Conservation (phyloP, 805 yeast genomes). For the Nakazawaea populi region DNA sequence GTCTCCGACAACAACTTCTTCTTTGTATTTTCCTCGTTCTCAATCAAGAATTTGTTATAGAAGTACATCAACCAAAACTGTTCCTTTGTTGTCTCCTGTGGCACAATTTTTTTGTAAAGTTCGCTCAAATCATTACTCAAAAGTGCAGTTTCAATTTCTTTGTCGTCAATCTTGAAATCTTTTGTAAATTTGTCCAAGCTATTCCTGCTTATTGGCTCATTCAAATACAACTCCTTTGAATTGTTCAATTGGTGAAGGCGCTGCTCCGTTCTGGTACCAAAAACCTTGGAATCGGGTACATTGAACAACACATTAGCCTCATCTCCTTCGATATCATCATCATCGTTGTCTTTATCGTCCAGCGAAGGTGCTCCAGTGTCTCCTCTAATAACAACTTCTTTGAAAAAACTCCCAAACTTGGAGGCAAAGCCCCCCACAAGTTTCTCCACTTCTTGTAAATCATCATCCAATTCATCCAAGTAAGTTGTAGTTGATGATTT, state of each 20-base stretch:
- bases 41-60: conserved; percentile 43
- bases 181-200: conserved; percentile 28
- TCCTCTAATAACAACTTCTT: conserved; percentile 28
- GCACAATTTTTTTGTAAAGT: conserved; percentile 62
- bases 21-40: conserved; percentile 59
- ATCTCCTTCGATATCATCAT: conserved; percentile 12
- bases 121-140: conserved; percentile 45
- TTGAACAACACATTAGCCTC: conserved; percentile 36
- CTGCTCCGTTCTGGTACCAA: conserved; percentile 55
- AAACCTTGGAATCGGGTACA: conserved; percentile 33
- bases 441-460: conserved; percentile 68
- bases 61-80: conserved; percentile 76
- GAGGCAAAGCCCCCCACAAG: conserved; percentile 56
- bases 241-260: conserved; percentile 52
- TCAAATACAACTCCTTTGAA: conserved; percentile 38
- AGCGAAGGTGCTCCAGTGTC: conserved; percentile 12
- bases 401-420: conserved; percentile 53
- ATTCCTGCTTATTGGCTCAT: conserved; percentile 22
- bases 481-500: conserved; percentile 49
- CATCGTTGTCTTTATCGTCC: conserved; percentile 10
- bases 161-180: conserved; percentile 24
- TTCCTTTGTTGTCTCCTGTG: conserved; percentile 46
- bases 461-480: conserved; percentile 67
- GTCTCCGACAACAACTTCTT: conserved; percentile 49
- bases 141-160: conserved; percentile 30